Evolutionary conservation across 352 stramenopile species (phyloP).

Genomic region (Peronosclerospora sorghi): DNA sequence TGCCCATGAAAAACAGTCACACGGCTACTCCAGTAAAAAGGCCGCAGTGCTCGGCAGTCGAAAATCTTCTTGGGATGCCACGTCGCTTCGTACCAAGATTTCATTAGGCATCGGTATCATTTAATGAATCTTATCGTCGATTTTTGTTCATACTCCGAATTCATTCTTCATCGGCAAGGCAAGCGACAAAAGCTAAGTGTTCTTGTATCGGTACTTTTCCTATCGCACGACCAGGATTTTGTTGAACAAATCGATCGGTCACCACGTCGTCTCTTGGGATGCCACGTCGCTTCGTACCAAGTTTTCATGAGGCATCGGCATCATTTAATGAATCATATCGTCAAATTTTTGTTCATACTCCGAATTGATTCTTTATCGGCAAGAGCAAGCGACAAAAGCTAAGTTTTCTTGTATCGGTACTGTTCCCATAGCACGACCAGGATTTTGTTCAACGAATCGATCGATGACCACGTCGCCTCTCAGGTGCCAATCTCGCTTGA

Average conservation of each 20-base stretch:
- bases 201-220: neutral
- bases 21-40: slow-evolving; percentile 1
- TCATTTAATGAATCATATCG: slow-evolving; percentile 13
- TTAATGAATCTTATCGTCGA: slow-evolving; percentile 4
- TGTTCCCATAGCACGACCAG: neutral
- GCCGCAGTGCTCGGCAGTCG: neutral
- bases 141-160: neutral
- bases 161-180: neutral
- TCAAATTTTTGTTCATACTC: neutral
- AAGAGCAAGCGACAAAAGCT: neutral
- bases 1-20: slow-evolving; percentile 1
- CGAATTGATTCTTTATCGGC: neutral
- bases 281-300: slow-evolving; percentile 17
- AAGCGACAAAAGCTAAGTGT: neutral
- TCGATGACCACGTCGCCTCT: neutral
- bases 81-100: slow-evolving; percentile 17
- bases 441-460: neutral
- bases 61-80: slow-evolving; percentile 14
- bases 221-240: neutral
- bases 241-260: neutral
- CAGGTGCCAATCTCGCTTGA: neutral
- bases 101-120: slow-evolving; percentile 8
- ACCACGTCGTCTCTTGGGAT: slow-evolving; percentile 3
- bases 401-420: neutral
- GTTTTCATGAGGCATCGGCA: slow-evolving; percentile 2